Evolutionary conservation across 495 filamentous ascomycete species (phyloP).

Genomic region (Parathielavia hyrcaniae): DNA sequence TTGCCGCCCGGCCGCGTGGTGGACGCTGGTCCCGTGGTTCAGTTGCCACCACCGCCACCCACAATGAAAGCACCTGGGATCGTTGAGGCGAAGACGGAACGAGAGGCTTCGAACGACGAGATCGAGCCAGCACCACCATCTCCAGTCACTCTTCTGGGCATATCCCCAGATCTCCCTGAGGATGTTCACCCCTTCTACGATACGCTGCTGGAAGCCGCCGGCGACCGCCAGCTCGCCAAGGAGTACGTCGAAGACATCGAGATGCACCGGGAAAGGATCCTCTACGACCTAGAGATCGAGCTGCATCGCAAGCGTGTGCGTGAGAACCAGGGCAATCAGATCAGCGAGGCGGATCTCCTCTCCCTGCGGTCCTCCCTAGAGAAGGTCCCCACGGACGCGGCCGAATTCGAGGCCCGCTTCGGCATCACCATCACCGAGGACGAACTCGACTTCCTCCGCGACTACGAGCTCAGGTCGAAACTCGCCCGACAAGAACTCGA

Average conservation of each 20-base stretch:
- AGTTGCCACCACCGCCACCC: neutral
- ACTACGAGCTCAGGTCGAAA: constrained; percentile 20
- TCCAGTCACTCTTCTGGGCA: constrained; percentile 26
- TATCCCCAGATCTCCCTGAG: constrained; percentile 22
- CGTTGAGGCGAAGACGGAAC: neutral
- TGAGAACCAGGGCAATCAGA: constrained; percentile 17
- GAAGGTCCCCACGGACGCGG: constrained; percentile 5
- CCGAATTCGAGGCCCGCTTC: constrained; percentile 22
- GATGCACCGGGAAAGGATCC: constrained; percentile 22
- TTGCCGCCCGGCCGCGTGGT: constrained; percentile 1
- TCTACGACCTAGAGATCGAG: constrained; percentile 26
- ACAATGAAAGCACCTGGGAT: neutral
- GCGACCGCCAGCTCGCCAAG: constrained; percentile 25
- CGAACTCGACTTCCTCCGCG: constrained; percentile 30
- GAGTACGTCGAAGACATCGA: constrained; percentile 29
- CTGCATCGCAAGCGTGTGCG: constrained; percentile 25
- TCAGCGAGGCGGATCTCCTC: constrained; percentile 27
- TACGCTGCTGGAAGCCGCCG: constrained; percentile 25
- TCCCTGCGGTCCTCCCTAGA: constrained; percentile 24
- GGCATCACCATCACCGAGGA: constrained; percentile 23
- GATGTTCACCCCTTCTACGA: constrained; percentile 33
- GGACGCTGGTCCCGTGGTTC: neutral
- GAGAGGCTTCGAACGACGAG: constrained; percentile 9
- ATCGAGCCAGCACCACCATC: constrained; percentile 23
- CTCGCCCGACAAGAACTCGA: constrained; percentile 19